Evolutionary conservation across 208 protist species (phyloP).

Genomic region (Wallacemonas rigidus): DNA sequence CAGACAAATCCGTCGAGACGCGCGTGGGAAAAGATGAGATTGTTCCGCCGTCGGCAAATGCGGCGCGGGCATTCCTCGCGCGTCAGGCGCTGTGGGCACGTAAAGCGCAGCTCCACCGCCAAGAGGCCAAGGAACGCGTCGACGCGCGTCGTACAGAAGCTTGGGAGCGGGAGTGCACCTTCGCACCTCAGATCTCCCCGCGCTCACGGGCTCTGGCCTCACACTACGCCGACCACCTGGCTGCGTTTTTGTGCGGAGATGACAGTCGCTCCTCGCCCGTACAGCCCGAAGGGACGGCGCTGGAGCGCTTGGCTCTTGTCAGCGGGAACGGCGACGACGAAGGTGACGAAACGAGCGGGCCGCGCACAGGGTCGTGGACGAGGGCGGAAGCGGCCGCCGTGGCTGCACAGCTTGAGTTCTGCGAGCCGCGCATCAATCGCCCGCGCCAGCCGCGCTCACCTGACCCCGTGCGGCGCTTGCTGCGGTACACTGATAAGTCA

Average conservation of each 20-base stretch:
- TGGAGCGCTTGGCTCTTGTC: too few relatives aligned
- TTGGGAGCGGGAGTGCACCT: not conserved
- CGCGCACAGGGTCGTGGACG: not conserved
- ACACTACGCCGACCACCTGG: not conserved
- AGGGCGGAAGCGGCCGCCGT: not conserved
- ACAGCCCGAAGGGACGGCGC: too few relatives aligned
- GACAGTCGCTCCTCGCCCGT: too few relatives aligned
- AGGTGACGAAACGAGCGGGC: too few relatives aligned
- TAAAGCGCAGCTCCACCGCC: not conserved
- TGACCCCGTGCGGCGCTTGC: not conserved
- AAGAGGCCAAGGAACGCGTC: not conserved
- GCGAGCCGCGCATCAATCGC: not conserved
- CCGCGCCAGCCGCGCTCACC: not conserved
- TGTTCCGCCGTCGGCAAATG: too few relatives aligned
- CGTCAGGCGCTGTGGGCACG: conserved; percentile 6
- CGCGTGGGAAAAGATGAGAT: not conserved
- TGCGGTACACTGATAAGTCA: conserved; percentile 2
- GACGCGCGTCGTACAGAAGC: not conserved
- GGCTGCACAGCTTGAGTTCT: conserved; percentile 4
- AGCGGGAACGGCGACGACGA: not conserved
- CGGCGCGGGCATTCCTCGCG: not conserved
- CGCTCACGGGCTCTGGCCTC: not conserved
- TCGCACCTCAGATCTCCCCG: conserved; percentile 2
- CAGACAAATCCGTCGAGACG: not conserved
- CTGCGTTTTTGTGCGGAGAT: not conserved